Base-by-base conservation (phyloP, 805 yeast genomes). In the Cyberlindnera amylophila region DNA sequence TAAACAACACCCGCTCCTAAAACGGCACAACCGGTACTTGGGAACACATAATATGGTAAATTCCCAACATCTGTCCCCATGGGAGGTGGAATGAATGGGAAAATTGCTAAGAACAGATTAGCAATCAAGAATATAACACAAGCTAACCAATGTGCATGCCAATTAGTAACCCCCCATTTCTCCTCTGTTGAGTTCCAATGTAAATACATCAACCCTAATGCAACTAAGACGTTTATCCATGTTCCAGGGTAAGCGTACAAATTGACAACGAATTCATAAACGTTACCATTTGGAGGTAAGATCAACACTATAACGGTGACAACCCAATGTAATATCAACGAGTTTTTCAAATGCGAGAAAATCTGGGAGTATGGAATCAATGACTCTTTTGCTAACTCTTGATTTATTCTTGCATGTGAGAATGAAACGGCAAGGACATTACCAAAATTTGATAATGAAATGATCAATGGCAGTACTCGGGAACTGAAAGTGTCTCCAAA, bases 211-310 rank as follows among this genome's bases (percentile, higher is more conserved):
- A 80, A 59, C 0, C 86, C 86, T 1, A 59, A 53, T 0, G 83
- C 69, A 9, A 81, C 70, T 13, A 74, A 55, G 10, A 74, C 55
- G 42, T 77, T 77, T 45, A 80, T 70, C 71, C 81, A 70, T 2
- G 85, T 74, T 0, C 81, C 79, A 1, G 86, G 86, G 43, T 80
- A 80, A 3, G 82, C 72, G 57, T 78, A 76, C 47, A 79, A 60
- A 50, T 81, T 81, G 37, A 81, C 77, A 12, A 80, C 73, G 49
- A 81, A 75, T 54, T 79, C 80, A 58, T 79, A 81, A 21, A 80
- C 79, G 36, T 78, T 80, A 6, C 81, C 73, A 15, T 81, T 74
- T 6, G 86, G 86, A 2, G 86, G 86, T 0, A 71, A 65, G 4
- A 77, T 61, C 21, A 81, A 61, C 1, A 79, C 74, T 3, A 76